These are phyloP conservation scores for Cichorium intybus DNA, from an alignment of 140 eudicot species.

Conservation along the genomic window DNA sequence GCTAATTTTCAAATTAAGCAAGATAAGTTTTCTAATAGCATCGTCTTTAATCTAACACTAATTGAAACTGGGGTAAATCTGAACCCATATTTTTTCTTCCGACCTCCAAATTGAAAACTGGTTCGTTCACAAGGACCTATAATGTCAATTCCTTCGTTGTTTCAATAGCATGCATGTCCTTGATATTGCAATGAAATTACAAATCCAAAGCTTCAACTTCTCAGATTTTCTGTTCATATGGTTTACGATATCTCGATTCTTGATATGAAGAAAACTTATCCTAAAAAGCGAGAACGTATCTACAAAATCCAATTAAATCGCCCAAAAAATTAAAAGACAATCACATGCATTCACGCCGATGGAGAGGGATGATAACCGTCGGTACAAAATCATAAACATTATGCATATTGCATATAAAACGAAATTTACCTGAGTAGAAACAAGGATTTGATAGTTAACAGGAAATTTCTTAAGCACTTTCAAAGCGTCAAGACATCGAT, in stretches of 20 bases:
- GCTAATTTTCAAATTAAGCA: neutral
- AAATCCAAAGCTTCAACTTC: neutral
- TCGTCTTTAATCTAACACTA: neutral
- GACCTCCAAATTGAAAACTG: neutral
- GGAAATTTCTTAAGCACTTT: slow-evolving; percentile 60
- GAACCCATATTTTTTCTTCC: neutral
- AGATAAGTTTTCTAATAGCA: neutral
- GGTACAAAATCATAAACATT: too few relatives aligned
- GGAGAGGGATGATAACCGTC: too few relatives aligned
- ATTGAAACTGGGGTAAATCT: neutral
- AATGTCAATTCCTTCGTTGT: too few relatives aligned
- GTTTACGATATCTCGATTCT: neutral
- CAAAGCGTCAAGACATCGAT: slow-evolving; percentile 70
- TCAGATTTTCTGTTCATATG: neutral
- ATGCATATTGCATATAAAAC: neutral
- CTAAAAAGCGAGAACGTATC: neutral
- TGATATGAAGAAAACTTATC: too few relatives aligned
- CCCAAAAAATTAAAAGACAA: neutral
- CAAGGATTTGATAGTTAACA: slow-evolving; percentile 70
- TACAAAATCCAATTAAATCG: neutral
- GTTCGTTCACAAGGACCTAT: neutral
- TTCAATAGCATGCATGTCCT: neutral
- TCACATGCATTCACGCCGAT: neutral
- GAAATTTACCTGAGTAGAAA: slow-evolving; percentile 61
- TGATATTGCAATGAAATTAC: neutral